A percentile compares a stretch with the other conserved stretches of the same genome.
Conservation (phyloP, 2,329 filamentous ascomycete genomes). For the Aspergillus viridinutans region DNA sequence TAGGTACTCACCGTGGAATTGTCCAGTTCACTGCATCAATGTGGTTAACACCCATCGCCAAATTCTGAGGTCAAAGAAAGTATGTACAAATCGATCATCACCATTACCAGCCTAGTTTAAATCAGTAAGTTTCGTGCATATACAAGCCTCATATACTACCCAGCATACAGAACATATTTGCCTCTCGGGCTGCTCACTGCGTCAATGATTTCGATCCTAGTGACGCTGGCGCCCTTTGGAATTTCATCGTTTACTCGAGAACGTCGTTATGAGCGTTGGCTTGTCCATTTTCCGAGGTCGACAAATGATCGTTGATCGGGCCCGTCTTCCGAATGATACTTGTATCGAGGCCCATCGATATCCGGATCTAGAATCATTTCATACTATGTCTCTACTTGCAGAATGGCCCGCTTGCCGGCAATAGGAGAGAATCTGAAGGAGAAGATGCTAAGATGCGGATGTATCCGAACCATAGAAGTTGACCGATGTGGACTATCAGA, state of each 20-base stretch:
- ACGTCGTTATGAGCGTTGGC: too few species aligned
- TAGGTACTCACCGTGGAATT: conserved; percentile 37
- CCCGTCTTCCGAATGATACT: too few species aligned
- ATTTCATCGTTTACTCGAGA: too few species aligned
- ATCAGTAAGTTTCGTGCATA: not conserved
- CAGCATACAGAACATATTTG: conserved; percentile 25
- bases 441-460: not conserved
- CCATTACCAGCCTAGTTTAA: conserved; percentile 23
- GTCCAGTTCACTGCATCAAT: conserved; percentile 30
- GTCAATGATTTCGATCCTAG: conserved; percentile 26
- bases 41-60: too few species aligned
- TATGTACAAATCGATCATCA: conserved; percentile 29
- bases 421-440: not conserved
- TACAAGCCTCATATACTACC: conserved; percentile 13
- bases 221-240: conserved; percentile 2
- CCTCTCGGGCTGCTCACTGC: conserved; percentile 27
- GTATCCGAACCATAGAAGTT: not conserved
- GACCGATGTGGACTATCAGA: too few species aligned
- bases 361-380: too few species aligned
- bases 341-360: too few species aligned
- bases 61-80: too few species aligned
- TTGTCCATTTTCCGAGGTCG: too few species aligned
- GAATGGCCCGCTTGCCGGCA: too few species aligned
- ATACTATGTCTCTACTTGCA: not conserved
- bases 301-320: too few species aligned